Evolutionary conservation across 371 early-diverging fungal genomes (phyloP), one percentile per base, ranked within the genome.

Genomic region (Apophysomyces sp.): DNA sequence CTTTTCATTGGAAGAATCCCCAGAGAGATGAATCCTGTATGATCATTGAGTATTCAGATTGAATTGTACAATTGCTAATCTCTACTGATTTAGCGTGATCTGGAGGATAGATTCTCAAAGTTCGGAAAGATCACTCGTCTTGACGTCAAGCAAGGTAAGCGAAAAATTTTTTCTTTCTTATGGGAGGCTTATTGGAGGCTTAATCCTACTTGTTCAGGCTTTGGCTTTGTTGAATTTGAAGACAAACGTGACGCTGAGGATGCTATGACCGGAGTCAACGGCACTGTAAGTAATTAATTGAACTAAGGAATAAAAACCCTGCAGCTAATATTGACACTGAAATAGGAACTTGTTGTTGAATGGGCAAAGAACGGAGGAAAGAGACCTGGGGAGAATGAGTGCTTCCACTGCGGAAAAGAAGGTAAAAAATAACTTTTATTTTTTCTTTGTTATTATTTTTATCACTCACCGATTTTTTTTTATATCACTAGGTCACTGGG

Each of bases 111-210:
- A 57, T 92, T 92, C 69, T 73, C 80, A 69, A 87, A 88, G 60
- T 92, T 86, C 63, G 92, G 92, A 58, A 80, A 88, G 65, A 88
- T 91, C 71, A 83, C 82, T 65, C 84, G 89, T 67, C 80, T 88
- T 62, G 90, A 86, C 74, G 71, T 92, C 39, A 83, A 89, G 75
- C 74, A 79, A 75, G 78, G 78, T 83, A 69, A 53, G 24, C 9
- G 21, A 55, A 27, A 21, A 44, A 1, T 32, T 52, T 27, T 1
- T 44, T 57, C 41, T 39, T 65, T 28, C 36, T 59, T 52, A n/a
- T n/a, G n/a, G n/a, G n/a, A n/a, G n/a, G n/a, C n/a, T n/a, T n/a
- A n/a, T n/a, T n/a, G n/a, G n/a, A n/a, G n/a, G n/a, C n/a, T n/a
- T n/a, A n/a, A 13, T 34, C 28, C 3, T 26, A n/a, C n/a, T 81